Conservation (phyloP, 768 basidiomycete genomes). For the Russula griseocarnosa region DNA sequence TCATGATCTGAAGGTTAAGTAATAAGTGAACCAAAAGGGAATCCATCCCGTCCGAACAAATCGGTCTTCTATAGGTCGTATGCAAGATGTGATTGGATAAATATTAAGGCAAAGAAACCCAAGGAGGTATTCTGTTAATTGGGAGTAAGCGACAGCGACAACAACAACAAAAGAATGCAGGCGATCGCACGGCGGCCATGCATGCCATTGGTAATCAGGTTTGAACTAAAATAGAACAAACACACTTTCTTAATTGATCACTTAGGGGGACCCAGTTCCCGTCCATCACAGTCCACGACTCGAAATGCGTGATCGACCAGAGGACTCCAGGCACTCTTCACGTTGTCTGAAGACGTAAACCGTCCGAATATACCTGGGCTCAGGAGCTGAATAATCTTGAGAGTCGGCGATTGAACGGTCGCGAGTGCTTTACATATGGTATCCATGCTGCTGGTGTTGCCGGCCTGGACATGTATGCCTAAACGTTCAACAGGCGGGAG, state of each 20-base stretch:
- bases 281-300: slow-evolving; percentile 14
- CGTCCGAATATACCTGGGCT: slow-evolving; percentile 4
- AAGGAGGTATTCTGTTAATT: neutral
- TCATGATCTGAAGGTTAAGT: neutral
- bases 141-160: neutral
- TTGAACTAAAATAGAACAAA: neutral
- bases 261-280: slow-evolving; percentile 5
- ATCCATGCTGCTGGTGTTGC: neutral
- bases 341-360: slow-evolving; percentile 14
- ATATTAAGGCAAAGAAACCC: neutral
- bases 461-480: neutral
- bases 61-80: neutral
- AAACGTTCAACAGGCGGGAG: slow-evolving; percentile 11
- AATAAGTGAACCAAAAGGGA: neutral
- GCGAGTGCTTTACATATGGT: slow-evolving; percentile 14
- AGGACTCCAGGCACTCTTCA: slow-evolving; percentile 14
- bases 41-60: neutral
- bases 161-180: neutral
- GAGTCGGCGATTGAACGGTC: slow-evolving; percentile 2
- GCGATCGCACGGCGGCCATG: neutral
- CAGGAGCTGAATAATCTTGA: slow-evolving; percentile 13
- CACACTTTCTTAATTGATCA: neutral
- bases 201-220: neutral
- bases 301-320: slow-evolving; percentile 8
- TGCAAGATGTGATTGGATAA: neutral